Percentiles rank a stretch among this genome's conserved stretches.
Evolutionary conservation across 768 basidiomycete species (phyloP).

Genomic region (Lentinula aciculospora): DNA sequence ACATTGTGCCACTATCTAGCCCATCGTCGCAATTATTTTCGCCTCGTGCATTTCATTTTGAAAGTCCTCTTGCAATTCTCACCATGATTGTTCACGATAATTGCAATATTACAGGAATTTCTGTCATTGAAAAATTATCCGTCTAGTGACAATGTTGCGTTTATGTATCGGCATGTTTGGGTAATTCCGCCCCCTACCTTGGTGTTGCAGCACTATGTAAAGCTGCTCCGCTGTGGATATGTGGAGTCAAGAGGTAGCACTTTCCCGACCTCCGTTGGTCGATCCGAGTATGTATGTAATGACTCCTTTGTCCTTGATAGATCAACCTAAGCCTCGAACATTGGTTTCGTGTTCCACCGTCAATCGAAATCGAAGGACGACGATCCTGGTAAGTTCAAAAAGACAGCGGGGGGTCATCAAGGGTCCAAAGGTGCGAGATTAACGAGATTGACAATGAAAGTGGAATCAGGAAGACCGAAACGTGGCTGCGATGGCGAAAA

Average conservation of each 20-base stretch:
- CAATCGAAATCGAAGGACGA: neutral
- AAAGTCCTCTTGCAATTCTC: neutral
- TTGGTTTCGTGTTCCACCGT: neutral
- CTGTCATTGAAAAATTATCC: neutral
- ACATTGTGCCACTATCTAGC: neutral
- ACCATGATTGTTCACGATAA: neutral
- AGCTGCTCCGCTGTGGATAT: neutral
- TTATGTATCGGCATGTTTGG: neutral
- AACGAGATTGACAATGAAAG: neutral
- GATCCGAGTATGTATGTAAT: too few species aligned
- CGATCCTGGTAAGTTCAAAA: neutral
- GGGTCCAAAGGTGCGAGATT: neutral
- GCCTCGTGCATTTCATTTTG: neutral
- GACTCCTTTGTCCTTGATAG: too few species aligned
- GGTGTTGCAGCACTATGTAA: neutral
- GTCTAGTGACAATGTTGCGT: neutral
- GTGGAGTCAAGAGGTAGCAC: neutral
- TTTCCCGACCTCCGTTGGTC: too few species aligned
- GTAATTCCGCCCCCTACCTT: neutral
- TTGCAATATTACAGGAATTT: neutral
- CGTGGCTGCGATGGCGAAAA: neutral
- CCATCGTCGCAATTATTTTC: neutral
- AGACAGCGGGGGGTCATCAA: neutral
- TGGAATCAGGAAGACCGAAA: neutral
- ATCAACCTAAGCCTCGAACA: neutral